Evolutionary conservation across 768 basidiomycete species (phyloP), one percentile per base, ranked within the genome.

Genomic region (Pleurotus platypus): DNA sequence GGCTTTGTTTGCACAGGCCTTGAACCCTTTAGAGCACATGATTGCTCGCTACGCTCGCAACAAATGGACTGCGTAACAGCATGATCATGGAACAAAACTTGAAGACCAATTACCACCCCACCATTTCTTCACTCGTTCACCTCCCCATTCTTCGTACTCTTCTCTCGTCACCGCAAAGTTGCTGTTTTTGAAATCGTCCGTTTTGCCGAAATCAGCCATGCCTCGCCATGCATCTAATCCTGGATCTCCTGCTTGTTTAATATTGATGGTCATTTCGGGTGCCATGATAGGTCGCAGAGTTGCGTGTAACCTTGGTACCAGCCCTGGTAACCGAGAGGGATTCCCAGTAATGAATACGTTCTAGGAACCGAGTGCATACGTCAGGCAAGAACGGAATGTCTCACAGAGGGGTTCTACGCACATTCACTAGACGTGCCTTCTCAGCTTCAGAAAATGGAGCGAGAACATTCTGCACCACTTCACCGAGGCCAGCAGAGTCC

Each of bases 401-500:
- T 26, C 49, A 11, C 12, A 15, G 8, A 22, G 30, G 35, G 20
- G 2, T 8, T 12, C 18, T 2, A 78, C 59, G 45, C 59, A 94
- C 95, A 75, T 89, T 83, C 61, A 90, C 90, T 42, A 98, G 77
- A 48, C 84, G 76, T 20, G 72, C 77, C 66, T 90, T 86, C 51
- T 94, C 89, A 2, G 72, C 72, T 20, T 83, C 79, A 3, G 79
- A 70, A 72, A 94, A 93, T 51, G 87, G 75, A 45, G 82, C 78
- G 51, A 99, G 78, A 46, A 98, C 81, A 66, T 84, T 90, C 64
- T 92, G 93, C 15, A 94, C 72, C 2, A 98, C 85, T 70, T 99
- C 97, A n/a, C 88, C 90, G 7, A 99, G 71, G 0, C 97, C 97
- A 0, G 97, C 96, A 11, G 88, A 92, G 69, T 98, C 97, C 15